Evolutionary conservation across 108 stramenopile species (phyloP).

Genomic region (Bacterosira constricta): DNA sequence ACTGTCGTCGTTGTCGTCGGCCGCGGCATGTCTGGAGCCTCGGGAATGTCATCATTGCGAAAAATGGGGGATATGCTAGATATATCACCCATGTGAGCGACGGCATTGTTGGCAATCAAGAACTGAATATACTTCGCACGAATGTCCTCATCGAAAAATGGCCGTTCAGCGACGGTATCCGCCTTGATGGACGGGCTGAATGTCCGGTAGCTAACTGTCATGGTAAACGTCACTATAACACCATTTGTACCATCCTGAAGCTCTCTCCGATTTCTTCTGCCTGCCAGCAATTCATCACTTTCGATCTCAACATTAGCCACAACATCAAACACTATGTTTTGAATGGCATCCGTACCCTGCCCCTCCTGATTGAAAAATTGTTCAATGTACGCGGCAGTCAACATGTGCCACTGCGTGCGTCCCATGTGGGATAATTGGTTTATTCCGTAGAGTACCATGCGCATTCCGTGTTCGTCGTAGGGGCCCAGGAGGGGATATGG

Average conservation of each 20-base stretch:
- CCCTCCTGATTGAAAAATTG: constrained; percentile 34
- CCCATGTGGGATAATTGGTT: constrained; percentile 19
- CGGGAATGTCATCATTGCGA: constrained; percentile 32
- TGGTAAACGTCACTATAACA: constrained; percentile 25
- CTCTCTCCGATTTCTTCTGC: not conserved
- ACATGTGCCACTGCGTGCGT: constrained; percentile 26
- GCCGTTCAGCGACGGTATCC: constrained; percentile 30
- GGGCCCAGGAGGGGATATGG: constrained; percentile 27
- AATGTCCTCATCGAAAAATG: constrained; percentile 27
- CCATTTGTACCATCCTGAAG: constrained; percentile 9
- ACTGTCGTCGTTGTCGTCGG: no score
- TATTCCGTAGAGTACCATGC: constrained; percentile 28
- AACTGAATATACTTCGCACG: constrained; percentile 10
- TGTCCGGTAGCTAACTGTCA: constrained; percentile 25
- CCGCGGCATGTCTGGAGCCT: not conserved
- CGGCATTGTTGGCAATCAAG: constrained; percentile 22
- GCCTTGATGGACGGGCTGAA: constrained; percentile 13
- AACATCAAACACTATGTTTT: constrained; percentile 42
- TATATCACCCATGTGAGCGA: constrained; percentile 13
- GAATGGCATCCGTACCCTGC: constrained; percentile 30
- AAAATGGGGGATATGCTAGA: constrained; percentile 20
- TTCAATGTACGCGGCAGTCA: constrained; percentile 34
- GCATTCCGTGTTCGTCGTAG: constrained; percentile 31
- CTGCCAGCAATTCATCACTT: not conserved
- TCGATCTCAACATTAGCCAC: constrained; percentile 27